Conservation (phyloP, 1,284 basidiomycete species). For the Pulveroboletus sp. region DNA sequence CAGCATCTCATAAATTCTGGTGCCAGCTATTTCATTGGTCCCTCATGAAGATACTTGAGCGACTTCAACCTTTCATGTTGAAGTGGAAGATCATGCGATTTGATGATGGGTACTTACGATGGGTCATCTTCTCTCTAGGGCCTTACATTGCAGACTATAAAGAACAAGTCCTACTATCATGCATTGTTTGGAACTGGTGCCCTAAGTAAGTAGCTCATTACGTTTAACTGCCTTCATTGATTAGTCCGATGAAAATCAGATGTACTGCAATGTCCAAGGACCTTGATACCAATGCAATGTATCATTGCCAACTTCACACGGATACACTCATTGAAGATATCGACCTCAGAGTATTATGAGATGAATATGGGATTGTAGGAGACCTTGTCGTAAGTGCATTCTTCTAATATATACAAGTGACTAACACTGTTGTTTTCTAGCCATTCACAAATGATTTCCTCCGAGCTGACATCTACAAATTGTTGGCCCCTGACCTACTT, state of each 20-base stretch:
- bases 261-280: background rate
- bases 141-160: constrained; percentile 1
- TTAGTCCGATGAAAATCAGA: too few species aligned
- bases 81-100: background rate
- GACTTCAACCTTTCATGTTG: background rate
- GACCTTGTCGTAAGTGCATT: background rate
- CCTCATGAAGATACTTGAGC: background rate
- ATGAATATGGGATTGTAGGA: background rate
- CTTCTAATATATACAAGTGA: too few species aligned
- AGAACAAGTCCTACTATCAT: background rate
- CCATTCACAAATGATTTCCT: constrained; percentile 1
- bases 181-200: background rate
- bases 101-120: background rate
- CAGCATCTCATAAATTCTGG: constrained; percentile 15
- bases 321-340: background rate
- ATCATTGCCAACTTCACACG: background rate
- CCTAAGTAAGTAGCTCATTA: background rate
- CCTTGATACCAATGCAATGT: background rate
- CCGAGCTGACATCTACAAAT: background rate
- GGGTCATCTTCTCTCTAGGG: background rate
- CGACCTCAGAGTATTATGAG: background rate
- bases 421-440: background rate
- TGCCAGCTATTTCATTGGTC: constrained; percentile 12
- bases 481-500: background rate
- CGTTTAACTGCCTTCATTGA: too few species aligned